Conservation (phyloP, 208 protist species). For the Leishmania amazonensis region DNA sequence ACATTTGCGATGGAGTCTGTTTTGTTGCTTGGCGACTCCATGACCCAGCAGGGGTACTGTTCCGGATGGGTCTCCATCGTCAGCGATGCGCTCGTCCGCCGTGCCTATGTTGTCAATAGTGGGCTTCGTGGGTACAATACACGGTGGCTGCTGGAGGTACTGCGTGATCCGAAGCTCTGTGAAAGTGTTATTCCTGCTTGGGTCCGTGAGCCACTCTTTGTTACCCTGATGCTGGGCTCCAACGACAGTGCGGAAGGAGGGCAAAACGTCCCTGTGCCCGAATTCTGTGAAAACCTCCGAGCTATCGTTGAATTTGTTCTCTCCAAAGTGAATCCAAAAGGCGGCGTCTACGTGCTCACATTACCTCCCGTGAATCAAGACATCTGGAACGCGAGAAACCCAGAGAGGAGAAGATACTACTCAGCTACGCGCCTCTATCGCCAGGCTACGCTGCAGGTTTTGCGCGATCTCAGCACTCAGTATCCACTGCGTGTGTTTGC, state of each 20-base stretch:
- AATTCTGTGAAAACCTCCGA: constrained; percentile 43
- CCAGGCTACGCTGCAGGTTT: constrained; percentile 29
- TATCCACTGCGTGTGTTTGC: constrained; percentile 25
- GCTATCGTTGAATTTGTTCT: constrained; percentile 39
- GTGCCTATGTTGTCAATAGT: constrained; percentile 55
- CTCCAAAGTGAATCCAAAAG: constrained; percentile 26
- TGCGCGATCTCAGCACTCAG: constrained; percentile 11
- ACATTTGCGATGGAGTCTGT: constrained; percentile 29
- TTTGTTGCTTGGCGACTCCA: constrained; percentile 57
- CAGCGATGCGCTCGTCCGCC: constrained; percentile 44
- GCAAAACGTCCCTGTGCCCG: constrained; percentile 37
- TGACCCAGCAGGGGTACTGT: constrained; percentile 48
- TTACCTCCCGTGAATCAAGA: constrained; percentile 43
- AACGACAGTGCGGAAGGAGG: constrained; percentile 33
- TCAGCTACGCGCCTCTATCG: constrained; percentile 31
- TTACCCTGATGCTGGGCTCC: constrained; percentile 52
- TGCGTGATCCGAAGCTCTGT: constrained; percentile 27
- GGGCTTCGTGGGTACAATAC: constrained; percentile 75
- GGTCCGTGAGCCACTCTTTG: constrained; percentile 40
- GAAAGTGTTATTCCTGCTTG: constrained; percentile 29
- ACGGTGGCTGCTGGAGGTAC: constrained; percentile 43
- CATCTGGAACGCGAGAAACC: constrained; percentile 10
- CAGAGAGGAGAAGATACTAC: constrained; percentile 10
- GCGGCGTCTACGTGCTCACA: constrained; percentile 50
- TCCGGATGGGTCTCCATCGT: constrained; percentile 49